phyloP scores from a whole-genome alignment of 805 yeast species.

The Cyberlindnera veronae region DNA sequence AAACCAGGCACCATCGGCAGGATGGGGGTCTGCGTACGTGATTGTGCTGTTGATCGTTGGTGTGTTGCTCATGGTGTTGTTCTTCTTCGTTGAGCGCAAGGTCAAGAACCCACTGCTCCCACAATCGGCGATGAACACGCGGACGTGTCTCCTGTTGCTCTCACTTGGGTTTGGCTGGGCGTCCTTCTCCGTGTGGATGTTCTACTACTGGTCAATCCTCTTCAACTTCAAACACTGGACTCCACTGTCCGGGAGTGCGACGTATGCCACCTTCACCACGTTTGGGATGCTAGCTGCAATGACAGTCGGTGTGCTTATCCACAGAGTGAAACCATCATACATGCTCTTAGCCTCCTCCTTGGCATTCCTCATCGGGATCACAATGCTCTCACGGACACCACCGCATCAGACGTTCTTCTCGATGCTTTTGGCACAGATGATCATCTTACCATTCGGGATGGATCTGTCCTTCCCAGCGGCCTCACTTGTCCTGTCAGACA shows the following conservation, averaged over 20 bases:
- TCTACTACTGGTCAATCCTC: constrained; percentile 52
- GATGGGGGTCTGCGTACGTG: constrained; percentile 61
- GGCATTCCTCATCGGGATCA: constrained; percentile 52
- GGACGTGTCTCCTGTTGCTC: constrained; percentile 45
- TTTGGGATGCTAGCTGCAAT: constrained; percentile 56
- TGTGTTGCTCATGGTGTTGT: constrained; percentile 37
- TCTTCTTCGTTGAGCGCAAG: constrained; percentile 46
- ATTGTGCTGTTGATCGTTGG: constrained; percentile 55
- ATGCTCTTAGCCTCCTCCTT: constrained; percentile 47
- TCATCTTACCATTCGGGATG: constrained; percentile 68
- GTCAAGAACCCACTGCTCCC: constrained; percentile 53
- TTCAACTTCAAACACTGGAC: constrained; percentile 47
- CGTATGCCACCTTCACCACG: constrained; percentile 42
- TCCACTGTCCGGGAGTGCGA: constrained; percentile 44
- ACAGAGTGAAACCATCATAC: constrained; percentile 44
- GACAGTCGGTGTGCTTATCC: constrained; percentile 45
- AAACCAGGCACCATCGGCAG: constrained; percentile 72
- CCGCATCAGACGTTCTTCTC: constrained; percentile 57
- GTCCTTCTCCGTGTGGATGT: constrained; percentile 72
- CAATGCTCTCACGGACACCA: constrained; percentile 54
- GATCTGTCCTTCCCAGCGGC: constrained; percentile 77
- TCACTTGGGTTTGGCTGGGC: constrained; percentile 70
- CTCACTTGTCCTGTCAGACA: constrained; percentile 56
- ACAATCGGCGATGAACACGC: constrained; percentile 38
- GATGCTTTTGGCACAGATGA: constrained; percentile 50